Evolutionary conservation across 2,329 filamentous ascomycete species (phyloP).

Genomic region (Cordyceps fumosorosea): DNA sequence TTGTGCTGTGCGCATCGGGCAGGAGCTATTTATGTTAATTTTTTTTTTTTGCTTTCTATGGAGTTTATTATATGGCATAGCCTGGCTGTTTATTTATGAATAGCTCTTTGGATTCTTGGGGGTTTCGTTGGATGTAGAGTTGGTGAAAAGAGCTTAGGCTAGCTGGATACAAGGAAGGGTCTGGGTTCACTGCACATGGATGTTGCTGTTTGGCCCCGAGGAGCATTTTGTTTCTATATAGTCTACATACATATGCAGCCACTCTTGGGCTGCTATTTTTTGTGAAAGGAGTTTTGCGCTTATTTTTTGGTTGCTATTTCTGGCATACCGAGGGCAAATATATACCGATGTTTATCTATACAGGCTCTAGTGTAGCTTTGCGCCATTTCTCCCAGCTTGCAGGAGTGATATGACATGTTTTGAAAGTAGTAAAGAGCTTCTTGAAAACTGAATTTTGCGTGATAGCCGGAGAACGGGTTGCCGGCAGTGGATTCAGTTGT

Average conservation of each 20-base stretch:
- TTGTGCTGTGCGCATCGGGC: neutral
- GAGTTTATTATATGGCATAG: conserved; percentile 8
- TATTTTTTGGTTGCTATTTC: neutral
- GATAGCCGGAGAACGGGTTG: neutral
- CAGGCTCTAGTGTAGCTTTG: neutral
- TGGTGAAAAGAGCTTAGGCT: neutral
- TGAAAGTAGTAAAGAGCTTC: neutral
- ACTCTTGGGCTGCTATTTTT: neutral
- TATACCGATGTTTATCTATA: neutral
- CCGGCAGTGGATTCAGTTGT: too few relatives aligned
- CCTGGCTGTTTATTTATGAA: neutral
- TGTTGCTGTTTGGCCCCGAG: neutral
- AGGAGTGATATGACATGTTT: neutral
- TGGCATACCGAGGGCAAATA: neutral
- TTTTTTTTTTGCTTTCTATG: neutral
- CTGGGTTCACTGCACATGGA: neutral
- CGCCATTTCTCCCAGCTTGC: neutral
- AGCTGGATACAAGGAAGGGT: neutral
- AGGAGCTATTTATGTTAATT: neutral
- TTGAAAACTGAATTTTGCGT: neutral
- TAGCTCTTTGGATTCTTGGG: neutral
- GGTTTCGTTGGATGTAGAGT: neutral
- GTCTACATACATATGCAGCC: neutral
- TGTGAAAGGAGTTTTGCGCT: neutral
- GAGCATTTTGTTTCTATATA: neutral